Base-by-base conservation (phyloP, 805 yeast genomes). In the Candida silvicultrix region DNA sequence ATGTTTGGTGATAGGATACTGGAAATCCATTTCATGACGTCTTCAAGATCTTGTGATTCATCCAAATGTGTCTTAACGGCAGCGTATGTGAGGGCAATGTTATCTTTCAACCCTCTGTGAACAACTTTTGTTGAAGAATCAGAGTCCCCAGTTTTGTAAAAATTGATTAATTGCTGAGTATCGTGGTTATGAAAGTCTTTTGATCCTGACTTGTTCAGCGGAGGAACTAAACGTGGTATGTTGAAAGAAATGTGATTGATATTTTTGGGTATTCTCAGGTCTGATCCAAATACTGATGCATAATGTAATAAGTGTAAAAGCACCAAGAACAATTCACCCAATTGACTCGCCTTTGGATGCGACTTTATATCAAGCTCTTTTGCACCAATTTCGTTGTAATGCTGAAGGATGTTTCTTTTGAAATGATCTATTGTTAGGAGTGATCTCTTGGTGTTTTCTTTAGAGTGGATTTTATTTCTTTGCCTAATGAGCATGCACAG, bases 1-100 rank as follows among this genome's bases (percentile, higher is more conserved):
- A 74, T 59, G 36, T 51, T 55, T 0, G 63, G 51, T 0, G 76
- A 56, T 4, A 52, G 38, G 0, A 72, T 49, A 5, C 73, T 66
- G 7, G 48, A 44, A 3, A 55, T 45, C 55, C 53, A 51, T 7
- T 14, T 23, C 16, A 44, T 29, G 5, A 57, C 16, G 8, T 52
- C 56, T 3, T 43, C 20, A 29, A 45, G 45, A 14, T 28, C 14
- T 28, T 28, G 31, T 7, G 9, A 8, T 28, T 7, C 9, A 11
- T 8, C 31, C 14, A 28, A 10, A 28, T 28, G 31, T 28, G 31
- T 10, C 12, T 10, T 28, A 28, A 28, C 12, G 12, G 14, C 31
- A 28, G 31, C 14, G 12, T 28, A 28, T 10, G 12, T 14, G 4
- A 28, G 14, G 9, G 8, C 31, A 8, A 28, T 28, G 14, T 28